Base-by-base conservation (phyloP, 192 early-diverging fungal genomes). In the Coemansia asiatica region DNA sequence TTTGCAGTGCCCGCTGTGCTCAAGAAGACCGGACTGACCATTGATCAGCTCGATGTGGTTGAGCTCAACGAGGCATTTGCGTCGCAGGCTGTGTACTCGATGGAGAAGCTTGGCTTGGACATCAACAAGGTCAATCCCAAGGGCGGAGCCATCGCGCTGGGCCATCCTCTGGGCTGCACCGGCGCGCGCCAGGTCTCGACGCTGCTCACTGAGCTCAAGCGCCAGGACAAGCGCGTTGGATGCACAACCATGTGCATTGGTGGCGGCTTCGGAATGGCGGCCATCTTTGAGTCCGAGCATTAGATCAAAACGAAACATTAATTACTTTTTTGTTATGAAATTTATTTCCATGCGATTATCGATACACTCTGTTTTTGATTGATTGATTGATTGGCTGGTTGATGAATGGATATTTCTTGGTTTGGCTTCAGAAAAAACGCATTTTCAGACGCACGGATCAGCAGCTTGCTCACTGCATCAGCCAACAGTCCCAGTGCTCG, bases 11-110 rank as follows among this genome's bases (percentile, higher is more conserved):
- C 97, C 18, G 86, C 83, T 1, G 94, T 92, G 44, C 80, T 93
- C 64, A 82, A 90, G 75, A 89, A 91, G 76, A 87, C 90, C 29
- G 92, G 92, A 3, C 73, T 97, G 64, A 77, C 67, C 31, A 51
- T 91, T 50, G 76, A 85, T 50, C 92, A 97, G 71, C 86, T 97
- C 31, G 95, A 91, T 64, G 76, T 97, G 61, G 91, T 83, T 62
- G 95, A 98, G 79, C 88, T 98, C 67, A 98, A 98, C 84, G 96
- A 97, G 84, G 96, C 96, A 23, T 97, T 98, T 82, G 96, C 96
- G 29, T 97, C 94, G 56, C 95, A 98, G 83, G 91, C 95, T 15
- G 89, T 95, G 38, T 95, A 93, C 87, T 92, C 86, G 61, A 86
- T 92, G 40, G 89, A 96, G 79, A 91, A 93, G 75, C 88, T 95